These are phyloP conservation scores for Trichoderma breve DNA, from an alignment of 2,329 filamentous ascomycete genomes.

Conservation along the genomic window DNA sequence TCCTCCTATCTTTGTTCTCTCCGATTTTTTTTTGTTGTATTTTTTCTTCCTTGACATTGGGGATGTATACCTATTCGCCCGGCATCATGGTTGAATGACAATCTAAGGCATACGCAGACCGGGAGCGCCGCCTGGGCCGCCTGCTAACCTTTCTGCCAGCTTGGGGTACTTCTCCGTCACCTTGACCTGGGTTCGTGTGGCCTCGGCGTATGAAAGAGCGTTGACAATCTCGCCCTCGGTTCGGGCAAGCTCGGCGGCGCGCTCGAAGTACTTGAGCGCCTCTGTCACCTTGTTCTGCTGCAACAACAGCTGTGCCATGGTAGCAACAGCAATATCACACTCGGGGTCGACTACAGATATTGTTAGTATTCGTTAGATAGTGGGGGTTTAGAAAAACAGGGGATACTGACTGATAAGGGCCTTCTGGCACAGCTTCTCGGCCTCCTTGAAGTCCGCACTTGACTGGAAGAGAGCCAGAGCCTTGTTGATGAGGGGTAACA, in stretches of 20 bases:
- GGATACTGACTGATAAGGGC: constrained; percentile 81
- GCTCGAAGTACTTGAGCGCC: constrained; percentile 94
- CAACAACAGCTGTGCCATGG: constrained; percentile 94
- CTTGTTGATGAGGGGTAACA: constrained; percentile 97
- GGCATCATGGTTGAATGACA: neutral
- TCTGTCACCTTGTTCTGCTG: constrained; percentile 97
- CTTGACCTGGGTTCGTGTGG: constrained; percentile 91
- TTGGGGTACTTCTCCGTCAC: constrained; percentile 85
- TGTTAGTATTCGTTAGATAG: constrained; percentile 34
- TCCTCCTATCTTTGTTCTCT: neutral
- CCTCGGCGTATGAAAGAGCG: constrained; percentile 93
- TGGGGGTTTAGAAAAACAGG: neutral
- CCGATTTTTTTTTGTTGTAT: neutral
- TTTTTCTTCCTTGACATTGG: neutral
- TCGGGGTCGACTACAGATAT: constrained; percentile 79
- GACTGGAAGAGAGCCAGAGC: constrained; percentile 95
- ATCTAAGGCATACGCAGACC: constrained; percentile 38
- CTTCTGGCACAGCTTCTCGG: constrained; percentile 95
- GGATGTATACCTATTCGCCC: neutral
- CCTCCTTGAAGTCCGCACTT: constrained; percentile 94
- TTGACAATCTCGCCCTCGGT: constrained; percentile 97
- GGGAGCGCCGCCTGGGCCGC: constrained; percentile 34
- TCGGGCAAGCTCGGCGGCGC: constrained; percentile 87
- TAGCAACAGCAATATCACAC: constrained; percentile 97
- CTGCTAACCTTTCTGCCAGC: constrained; percentile 65